A percentile compares a stretch with the other conserved stretches of the same genome.
These are phyloP conservation scores for Datisca glomerata DNA, from an alignment of 306 rosid genomes.

Conservation along the genomic window DNA sequence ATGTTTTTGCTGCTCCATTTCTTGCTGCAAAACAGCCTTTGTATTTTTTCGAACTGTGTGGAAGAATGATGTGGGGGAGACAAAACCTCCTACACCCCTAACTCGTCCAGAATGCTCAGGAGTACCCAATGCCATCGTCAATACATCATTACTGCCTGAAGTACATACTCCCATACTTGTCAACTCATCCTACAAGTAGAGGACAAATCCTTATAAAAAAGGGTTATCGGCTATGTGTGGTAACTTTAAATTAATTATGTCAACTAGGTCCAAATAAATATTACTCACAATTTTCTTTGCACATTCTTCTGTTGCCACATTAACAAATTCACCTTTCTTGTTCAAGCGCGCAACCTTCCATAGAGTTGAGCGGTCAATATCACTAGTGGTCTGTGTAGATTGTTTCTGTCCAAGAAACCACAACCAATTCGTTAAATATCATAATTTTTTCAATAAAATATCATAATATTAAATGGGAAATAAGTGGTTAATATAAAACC, in stretches of 20 bases:
- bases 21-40: background rate
- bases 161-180: background rate
- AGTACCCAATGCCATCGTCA: conserved; percentile 4
- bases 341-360: background rate
- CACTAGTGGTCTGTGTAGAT: background rate
- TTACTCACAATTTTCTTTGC: conserved; percentile 1
- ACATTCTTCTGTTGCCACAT: too few relatives aligned
- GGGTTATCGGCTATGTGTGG: too few relatives aligned
- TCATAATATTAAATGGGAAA: too few relatives aligned
- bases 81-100: background rate
- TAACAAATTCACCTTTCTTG: background rate
- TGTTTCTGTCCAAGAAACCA: background rate
- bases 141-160: background rate
- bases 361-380: too few relatives aligned
- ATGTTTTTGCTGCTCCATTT: background rate
- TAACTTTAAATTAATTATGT: too few relatives aligned
- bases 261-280: too few relatives aligned
- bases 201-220: too few relatives aligned
- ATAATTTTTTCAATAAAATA: too few relatives aligned
- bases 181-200: conserved; percentile 1
- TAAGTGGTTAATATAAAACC: background rate
- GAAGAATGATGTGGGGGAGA: background rate
- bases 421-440: too few relatives aligned
- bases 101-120: conserved; percentile 1
- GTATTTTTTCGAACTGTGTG: background rate